Base-by-base conservation (phyloP, 2,329 filamentous ascomycete genomes). In the Sporothrix luriei region DNA sequence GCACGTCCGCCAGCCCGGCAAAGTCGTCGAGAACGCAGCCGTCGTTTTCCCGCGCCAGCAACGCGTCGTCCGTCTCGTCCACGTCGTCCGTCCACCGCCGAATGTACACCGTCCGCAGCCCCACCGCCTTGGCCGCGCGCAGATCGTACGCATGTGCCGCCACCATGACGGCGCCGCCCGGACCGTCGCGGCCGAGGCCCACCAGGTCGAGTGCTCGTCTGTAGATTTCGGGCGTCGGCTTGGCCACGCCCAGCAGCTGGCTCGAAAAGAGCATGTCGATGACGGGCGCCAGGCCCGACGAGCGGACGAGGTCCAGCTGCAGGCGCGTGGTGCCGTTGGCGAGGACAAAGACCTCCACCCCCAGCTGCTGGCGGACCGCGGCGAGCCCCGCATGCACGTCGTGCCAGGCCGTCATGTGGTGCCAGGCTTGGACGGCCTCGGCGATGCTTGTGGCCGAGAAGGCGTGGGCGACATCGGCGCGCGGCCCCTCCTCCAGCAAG, bases 131-230 rank as follows among this genome's bases (percentile, higher is more conserved):
- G 16, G 83, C 85, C 0, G 80, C 84, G 19, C 82, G 77, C 26
- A 84, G 68, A 74, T 87, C 85, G 73, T 84, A 86, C 2, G 83
- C 82, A 78, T 87, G 84, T 0, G 84, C 84, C 3, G 85, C 84
- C 2, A 86, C 83, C 80, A 84, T 78, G 11, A 84, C 79, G 21
- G 80, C 81, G 68, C 86, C 80, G n/a, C 84, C 80, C 0, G 84
- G 78, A 24, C 38, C 21, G 29, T 26, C 40, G 38, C 33, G 13
- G 26, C 74, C 74, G 3, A 82, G 73, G 51, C 80, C 78, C 3
- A 86, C 76, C 3, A 87, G 74, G 13, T 80, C 74, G 67, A 86
- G 72, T 0, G 78, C 81, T 69, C 80, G 83, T 9, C 74, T 66
- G 73, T 87, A 88, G 9, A 78, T 81, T 9, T 79, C 80, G 0